phyloP scores from a whole-genome alignment of 2,329 filamentous ascomycete genomes.

The Ophiostoma piceae region DNA sequence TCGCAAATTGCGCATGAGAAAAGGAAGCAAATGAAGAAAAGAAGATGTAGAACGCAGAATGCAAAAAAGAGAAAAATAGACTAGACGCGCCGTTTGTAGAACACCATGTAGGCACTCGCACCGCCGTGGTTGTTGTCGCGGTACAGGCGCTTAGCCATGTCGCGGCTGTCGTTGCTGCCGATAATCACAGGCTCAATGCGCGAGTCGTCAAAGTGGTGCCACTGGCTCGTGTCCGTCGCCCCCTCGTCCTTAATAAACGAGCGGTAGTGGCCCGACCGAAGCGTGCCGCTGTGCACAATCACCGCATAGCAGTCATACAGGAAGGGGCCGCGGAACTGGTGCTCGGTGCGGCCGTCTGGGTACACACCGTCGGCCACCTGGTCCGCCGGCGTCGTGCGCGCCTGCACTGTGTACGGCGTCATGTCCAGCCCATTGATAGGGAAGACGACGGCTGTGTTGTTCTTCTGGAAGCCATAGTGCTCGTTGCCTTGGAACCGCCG shows the following conservation, averaged over 20 bases:
- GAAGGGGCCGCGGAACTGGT: slow-evolving; percentile 50
- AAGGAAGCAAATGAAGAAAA: not conserved
- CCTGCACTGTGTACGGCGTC: slow-evolving; percentile 38
- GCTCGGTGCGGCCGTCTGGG: slow-evolving; percentile 35
- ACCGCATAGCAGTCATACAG: slow-evolving; percentile 83
- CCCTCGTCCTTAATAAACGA: slow-evolving; percentile 59
- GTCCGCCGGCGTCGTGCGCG: slow-evolving; percentile 15
- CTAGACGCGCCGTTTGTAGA: slow-evolving; percentile 26
- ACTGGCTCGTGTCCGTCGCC: slow-evolving; percentile 32
- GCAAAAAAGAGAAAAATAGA: not conserved
- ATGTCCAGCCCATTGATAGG: slow-evolving; percentile 65
- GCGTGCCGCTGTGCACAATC: slow-evolving; percentile 66
- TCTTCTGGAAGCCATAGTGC: slow-evolving; percentile 49
- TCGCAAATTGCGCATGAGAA: not conserved
- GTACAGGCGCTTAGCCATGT: slow-evolving; percentile 28
- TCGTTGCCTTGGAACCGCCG: slow-evolving; percentile 49
- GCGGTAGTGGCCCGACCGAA: slow-evolving; percentile 75
- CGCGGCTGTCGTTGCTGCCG: slow-evolving; percentile 27
- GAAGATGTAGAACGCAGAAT: not conserved
- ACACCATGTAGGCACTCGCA: slow-evolving; percentile 29
- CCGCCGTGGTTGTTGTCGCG: slow-evolving; percentile 23
- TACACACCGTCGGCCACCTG: slow-evolving; percentile 30
- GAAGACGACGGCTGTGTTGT: slow-evolving; percentile 67
- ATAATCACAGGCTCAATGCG: slow-evolving; percentile 27
- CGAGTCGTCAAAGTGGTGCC: slow-evolving; percentile 48